A percentile compares a stretch with the other conserved stretches of the same genome.
Conservation (phyloP, 2,329 filamentous ascomycete species). For the Talaromyces rugulosus region DNA sequence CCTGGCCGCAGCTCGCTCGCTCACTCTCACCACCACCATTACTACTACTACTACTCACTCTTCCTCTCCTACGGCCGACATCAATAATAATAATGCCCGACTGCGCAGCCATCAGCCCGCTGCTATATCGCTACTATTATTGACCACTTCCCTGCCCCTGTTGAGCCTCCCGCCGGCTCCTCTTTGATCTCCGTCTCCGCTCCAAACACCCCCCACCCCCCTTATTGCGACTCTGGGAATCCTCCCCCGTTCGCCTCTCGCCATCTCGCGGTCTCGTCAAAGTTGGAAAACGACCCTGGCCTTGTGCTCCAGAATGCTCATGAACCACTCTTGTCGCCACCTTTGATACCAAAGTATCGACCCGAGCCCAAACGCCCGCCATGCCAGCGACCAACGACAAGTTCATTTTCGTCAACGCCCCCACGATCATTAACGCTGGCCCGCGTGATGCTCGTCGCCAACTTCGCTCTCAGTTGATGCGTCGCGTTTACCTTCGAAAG, state of each 20-base stretch:
- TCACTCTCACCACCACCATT: not conserved
- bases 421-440: conserved; percentile 12
- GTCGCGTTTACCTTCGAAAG: conserved; percentile 13
- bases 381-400: conserved; percentile 7
- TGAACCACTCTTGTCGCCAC: not conserved
- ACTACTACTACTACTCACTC: not conserved
- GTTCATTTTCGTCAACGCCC: conserved; percentile 15
- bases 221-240: not conserved
- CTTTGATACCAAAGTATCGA: not conserved
- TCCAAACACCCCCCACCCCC: not conserved
- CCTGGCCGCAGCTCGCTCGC: not conserved
- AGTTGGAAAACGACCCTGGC: not conserved
- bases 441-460: conserved; percentile 12
- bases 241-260: too few species aligned
- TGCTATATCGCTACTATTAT: not conserved
- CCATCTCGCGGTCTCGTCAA: too few species aligned
- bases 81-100: not conserved
- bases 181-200: not conserved
- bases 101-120: not conserved
- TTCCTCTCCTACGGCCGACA: not conserved
- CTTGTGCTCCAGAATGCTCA: not conserved
- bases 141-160: not conserved
- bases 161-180: not conserved
- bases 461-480: conserved; percentile 15
- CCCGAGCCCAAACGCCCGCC: not conserved